Evolutionary conservation across 108 stramenopile species (phyloP).

Genomic region (Nitzschia putrida): DNA sequence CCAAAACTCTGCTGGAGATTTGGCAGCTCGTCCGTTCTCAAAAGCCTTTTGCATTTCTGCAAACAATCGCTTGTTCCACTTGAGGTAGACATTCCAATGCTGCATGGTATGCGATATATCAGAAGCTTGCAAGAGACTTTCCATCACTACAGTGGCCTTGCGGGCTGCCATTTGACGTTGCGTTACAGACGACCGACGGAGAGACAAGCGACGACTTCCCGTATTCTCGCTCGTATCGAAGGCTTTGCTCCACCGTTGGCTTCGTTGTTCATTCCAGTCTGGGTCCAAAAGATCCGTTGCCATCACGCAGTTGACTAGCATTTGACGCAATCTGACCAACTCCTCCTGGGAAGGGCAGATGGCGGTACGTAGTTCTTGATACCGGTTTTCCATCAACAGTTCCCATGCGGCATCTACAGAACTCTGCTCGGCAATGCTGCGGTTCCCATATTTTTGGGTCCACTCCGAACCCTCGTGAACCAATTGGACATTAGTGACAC

Average conservation of each 20-base stretch:
- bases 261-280: conserved; percentile 14
- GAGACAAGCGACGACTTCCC: not conserved
- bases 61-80: conserved; percentile 54
- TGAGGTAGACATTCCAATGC: conserved; percentile 9
- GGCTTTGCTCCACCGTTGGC: conserved; percentile 37
- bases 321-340: conserved; percentile 37
- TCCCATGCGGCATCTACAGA: conserved; percentile 40
- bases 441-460: conserved; percentile 30
- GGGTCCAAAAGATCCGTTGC: conserved; percentile 29
- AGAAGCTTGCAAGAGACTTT: conserved; percentile 17
- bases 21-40: conserved; percentile 37
- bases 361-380: conserved; percentile 14
- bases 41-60: conserved; percentile 49
- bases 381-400: conserved; percentile 38
- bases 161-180: too few species aligned
- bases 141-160: conserved; percentile 15
- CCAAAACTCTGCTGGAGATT: conserved; percentile 49
- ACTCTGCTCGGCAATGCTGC: conserved; percentile 42
- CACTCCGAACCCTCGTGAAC: conserved; percentile 23
- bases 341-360: conserved; percentile 33
- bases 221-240: not conserved
- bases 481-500: conserved; percentile 38
- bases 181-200: not conserved
- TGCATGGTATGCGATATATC: conserved; percentile 23
- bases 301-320: conserved; percentile 41